Conservation (phyloP, 352 stramenopile species). For the Globisporangium megalacanthum region DNA sequence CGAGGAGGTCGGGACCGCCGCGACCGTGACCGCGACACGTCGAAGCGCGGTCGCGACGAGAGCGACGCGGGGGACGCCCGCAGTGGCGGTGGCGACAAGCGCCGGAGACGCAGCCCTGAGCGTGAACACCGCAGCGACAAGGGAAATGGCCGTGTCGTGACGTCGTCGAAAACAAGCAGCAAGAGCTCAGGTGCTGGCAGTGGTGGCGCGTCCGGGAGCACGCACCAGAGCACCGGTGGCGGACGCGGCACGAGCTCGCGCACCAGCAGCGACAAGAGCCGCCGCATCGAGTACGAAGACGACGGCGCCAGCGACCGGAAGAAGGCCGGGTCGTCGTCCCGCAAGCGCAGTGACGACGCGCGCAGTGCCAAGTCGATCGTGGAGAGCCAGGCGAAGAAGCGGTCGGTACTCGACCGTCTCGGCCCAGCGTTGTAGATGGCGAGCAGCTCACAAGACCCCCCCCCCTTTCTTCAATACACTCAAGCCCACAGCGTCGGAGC, state of each 20-base stretch:
- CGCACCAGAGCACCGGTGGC: slow-evolving; percentile 13
- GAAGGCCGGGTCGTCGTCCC: slow-evolving; percentile 6
- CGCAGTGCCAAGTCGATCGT: slow-evolving; percentile 33
- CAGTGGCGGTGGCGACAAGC: slow-evolving; percentile 11
- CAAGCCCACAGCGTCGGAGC: too few relatives aligned
- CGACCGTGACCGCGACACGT: slow-evolving; percentile 16
- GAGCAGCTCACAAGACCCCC: too few relatives aligned
- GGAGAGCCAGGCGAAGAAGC: slow-evolving; percentile 70
- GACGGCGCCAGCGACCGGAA: slow-evolving; percentile 29
- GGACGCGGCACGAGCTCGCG: slow-evolving; percentile 17
- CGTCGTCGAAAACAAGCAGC: slow-evolving; percentile 22
- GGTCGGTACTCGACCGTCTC: slow-evolving; percentile 76
- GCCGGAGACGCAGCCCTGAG: slow-evolving; percentile 23
- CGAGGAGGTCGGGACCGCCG: slow-evolving; percentile 17
- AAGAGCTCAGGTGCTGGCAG: not conserved
- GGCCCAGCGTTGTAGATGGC: slow-evolving; percentile 52
- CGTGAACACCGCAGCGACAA: slow-evolving; percentile 13
- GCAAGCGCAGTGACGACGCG: slow-evolving; percentile 28
- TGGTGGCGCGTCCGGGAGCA: slow-evolving; percentile 5
- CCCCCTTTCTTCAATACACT: too few relatives aligned
- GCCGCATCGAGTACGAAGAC: slow-evolving; percentile 53
- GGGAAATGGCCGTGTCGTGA: slow-evolving; percentile 42
- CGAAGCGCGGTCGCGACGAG: slow-evolving; percentile 24
- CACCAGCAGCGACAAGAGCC: slow-evolving; percentile 27
- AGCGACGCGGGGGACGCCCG: slow-evolving; percentile 11